These are phyloP conservation scores for Russula brevipes DNA, from an alignment of 768 basidiomycete genomes.

Conservation along the genomic window DNA sequence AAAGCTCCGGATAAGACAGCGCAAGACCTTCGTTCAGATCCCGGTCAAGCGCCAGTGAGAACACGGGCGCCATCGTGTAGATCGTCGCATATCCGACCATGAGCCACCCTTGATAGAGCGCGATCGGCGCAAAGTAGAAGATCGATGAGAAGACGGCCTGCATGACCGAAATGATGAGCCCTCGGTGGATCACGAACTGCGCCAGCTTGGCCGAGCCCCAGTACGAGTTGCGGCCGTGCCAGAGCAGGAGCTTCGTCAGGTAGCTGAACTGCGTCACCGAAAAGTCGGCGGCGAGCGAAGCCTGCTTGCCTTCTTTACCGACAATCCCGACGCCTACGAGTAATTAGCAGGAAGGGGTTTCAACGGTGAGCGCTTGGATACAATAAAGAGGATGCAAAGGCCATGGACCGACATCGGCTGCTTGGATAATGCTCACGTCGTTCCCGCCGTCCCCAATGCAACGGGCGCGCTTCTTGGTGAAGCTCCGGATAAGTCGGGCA, in stretches of 20 bases:
- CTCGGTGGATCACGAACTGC: slow-evolving; percentile 97
- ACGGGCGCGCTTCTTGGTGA: slow-evolving; percentile 93
- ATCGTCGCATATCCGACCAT: slow-evolving; percentile 95
- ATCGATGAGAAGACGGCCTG: slow-evolving; percentile 95
- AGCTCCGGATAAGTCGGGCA: slow-evolving; percentile 82
- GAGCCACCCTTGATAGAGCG: slow-evolving; percentile 96
- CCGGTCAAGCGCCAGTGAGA: slow-evolving; percentile 91
- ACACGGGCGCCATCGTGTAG: slow-evolving; percentile 98
- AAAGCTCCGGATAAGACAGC: slow-evolving; percentile 92
- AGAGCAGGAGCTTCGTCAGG: slow-evolving; percentile 92
- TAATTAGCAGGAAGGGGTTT: not conserved
- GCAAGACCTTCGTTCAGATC: slow-evolving; percentile 97
- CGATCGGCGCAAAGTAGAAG: slow-evolving; percentile 93
- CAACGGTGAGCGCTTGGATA: no score
- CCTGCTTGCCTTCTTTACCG: slow-evolving; percentile 98
- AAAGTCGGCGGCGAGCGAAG: slow-evolving; percentile 96
- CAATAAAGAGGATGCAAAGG: not conserved
- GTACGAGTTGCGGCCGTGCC: slow-evolving; percentile 99
- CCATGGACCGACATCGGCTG: slow-evolving; percentile 90
- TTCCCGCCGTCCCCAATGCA: slow-evolving; percentile 99
- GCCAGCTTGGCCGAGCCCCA: slow-evolving; percentile 96
- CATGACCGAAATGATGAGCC: slow-evolving; percentile 95
- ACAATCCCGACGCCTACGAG: slow-evolving; percentile 87
- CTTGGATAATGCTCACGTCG: slow-evolving; percentile 99
- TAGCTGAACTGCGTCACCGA: slow-evolving; percentile 95